phyloP scores from a whole-genome alignment of 2,329 filamentous ascomycete genomes.

The Penicillium sp. region DNA sequence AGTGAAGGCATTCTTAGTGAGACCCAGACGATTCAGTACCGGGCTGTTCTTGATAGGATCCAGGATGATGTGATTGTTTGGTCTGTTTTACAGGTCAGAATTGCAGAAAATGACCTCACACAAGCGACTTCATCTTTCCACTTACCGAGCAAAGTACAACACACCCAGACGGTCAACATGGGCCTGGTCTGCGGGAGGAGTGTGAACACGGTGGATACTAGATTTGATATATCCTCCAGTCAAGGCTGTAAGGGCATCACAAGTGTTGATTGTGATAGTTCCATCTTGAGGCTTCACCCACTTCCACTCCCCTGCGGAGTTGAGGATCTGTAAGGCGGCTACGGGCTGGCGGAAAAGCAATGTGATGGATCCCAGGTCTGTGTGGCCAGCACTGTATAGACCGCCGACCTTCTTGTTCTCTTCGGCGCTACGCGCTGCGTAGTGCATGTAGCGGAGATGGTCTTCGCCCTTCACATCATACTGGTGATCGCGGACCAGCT shows the following conservation, averaged over 20 bases:
- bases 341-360: constrained; percentile 61
- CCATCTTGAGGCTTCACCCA: constrained; percentile 52
- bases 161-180: constrained; percentile 46
- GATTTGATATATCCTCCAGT: constrained; percentile 54
- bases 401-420: constrained; percentile 48
- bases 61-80: constrained; percentile 45
- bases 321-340: constrained; percentile 57
- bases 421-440: constrained; percentile 51
- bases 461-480: constrained; percentile 61
- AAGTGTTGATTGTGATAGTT: constrained; percentile 54
- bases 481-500: constrained; percentile 56
- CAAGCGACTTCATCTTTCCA: neutral
- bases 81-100: constrained; percentile 19
- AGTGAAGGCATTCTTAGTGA: constrained; percentile 40
- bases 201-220: constrained; percentile 52
- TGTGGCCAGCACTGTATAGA: constrained; percentile 54
- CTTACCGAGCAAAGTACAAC: constrained; percentile 48
- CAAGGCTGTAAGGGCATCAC: constrained; percentile 51
- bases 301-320: constrained; percentile 51
- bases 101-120: neutral
- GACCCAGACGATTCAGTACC: constrained; percentile 37
- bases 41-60: constrained; percentile 41
- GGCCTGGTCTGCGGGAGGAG: constrained; percentile 50
- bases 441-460: constrained; percentile 65
- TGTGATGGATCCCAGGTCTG: constrained; percentile 58